Conservation (phyloP, 768 basidiomycete genomes). For the Psilocybe cubensis region DNA sequence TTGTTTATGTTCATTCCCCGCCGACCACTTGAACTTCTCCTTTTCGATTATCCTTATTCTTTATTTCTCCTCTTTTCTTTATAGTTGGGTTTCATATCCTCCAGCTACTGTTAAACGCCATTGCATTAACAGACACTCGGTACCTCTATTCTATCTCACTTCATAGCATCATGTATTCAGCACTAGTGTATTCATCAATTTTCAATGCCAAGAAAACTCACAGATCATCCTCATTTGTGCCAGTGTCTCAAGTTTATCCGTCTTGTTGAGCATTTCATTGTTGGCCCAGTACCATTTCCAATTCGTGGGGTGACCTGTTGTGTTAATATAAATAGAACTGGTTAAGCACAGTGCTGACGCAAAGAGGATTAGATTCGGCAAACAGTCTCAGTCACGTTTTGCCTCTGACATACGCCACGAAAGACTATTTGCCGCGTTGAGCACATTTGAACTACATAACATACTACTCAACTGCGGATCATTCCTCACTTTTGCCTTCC, state of each 20-base stretch:
- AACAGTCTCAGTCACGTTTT: not conserved
- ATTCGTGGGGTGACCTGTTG: not conserved
- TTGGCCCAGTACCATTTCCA: not conserved
- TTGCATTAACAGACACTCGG: not conserved
- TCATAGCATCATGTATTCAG: constrained; percentile 6
- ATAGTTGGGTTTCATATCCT: not conserved
- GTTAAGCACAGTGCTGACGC: not conserved
- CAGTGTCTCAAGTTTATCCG: not conserved
- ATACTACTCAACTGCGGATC: not conserved
- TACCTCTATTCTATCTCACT: constrained; percentile 1
- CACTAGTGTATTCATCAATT: constrained; percentile 12
- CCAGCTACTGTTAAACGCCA: not conserved
- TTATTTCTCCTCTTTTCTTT: constrained; percentile 5
- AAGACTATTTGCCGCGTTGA: no score
- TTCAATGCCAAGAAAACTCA: not conserved
- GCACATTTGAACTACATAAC: no score
- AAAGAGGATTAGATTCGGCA: not conserved
- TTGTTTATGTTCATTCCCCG: not conserved
- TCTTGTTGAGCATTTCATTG: not conserved
- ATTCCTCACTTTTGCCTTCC: not conserved
- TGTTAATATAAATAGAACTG: no score
- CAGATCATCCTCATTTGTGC: not conserved
- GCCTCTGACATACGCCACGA: not conserved
- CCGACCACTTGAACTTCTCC: not conserved
- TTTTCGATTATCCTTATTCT: constrained; percentile 17